Percentiles rank a stretch among this genome's conserved stretches.
phyloP scores from a whole-genome alignment of 306 rosid genomes.

The Begonia fuchsioides region DNA sequence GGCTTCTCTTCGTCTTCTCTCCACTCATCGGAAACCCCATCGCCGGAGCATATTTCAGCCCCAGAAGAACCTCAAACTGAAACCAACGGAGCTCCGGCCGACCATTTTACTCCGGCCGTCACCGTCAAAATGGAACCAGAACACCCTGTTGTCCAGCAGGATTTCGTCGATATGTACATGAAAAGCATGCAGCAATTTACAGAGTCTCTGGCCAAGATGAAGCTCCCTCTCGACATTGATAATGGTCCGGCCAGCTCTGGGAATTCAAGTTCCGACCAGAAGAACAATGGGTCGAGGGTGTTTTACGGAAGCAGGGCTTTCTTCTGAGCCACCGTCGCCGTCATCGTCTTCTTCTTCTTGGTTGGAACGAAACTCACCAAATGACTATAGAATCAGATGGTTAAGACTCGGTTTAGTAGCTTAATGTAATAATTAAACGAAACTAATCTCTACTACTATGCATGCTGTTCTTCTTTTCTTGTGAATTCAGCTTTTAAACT shows the following conservation, averaged over 20 bases:
- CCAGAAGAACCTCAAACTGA: slow-evolving; percentile 32
- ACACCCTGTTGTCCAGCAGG: slow-evolving; percentile 80
- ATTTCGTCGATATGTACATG: slow-evolving; percentile 93
- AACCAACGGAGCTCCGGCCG: slow-evolving; percentile 8
- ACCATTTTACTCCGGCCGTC: slow-evolving; percentile 11
- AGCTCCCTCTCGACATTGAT: slow-evolving; percentile 81
- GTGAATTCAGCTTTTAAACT: no score
- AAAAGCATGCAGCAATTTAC: slow-evolving; percentile 91
- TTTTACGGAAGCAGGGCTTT: slow-evolving; percentile 94
- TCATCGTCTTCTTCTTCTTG: no score
- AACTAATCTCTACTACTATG: no score
- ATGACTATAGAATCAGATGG: slow-evolving; percentile 44
- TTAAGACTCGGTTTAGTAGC: slow-evolving; percentile 28
- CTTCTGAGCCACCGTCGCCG: slow-evolving; percentile 36
- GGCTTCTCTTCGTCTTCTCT: slow-evolving; percentile 26
- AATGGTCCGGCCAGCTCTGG: slow-evolving; percentile 57
- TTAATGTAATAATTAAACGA: slow-evolving; percentile 34
- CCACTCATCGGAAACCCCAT: slow-evolving; percentile 5
- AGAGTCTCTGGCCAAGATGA: slow-evolving; percentile 89
- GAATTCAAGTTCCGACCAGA: slow-evolving; percentile 67
- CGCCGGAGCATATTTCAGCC: slow-evolving; percentile 14
- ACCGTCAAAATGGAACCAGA: slow-evolving; percentile 67
- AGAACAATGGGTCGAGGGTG: slow-evolving; percentile 46
- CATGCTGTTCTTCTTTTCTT: no score
- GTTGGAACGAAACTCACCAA: slow-evolving; percentile 8